Conservation (phyloP, 140 eudicot species). For the Flaveria floridana region DNA sequence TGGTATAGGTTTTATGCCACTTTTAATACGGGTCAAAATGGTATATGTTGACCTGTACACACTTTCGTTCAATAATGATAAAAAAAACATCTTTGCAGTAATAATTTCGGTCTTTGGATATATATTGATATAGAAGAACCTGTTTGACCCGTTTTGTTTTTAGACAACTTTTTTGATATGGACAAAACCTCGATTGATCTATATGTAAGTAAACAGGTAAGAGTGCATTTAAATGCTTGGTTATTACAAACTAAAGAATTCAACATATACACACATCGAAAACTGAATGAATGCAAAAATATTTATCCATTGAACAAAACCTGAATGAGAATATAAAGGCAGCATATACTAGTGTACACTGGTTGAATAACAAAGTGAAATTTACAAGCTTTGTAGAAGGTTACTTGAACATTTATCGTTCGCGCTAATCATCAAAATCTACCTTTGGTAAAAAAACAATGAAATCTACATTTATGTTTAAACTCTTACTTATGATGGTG, state of each 20-base stretch:
- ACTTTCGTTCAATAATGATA: background rate
- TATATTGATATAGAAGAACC: background rate
- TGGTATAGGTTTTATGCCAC: background rate
- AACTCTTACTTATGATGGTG: constrained; percentile 25
- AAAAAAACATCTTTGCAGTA: background rate
- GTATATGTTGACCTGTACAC: background rate
- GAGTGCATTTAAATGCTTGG: background rate
- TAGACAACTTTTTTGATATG: background rate
- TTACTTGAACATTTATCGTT: constrained; percentile 17
- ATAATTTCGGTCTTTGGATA: background rate
- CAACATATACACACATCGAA: constrained; percentile 14
- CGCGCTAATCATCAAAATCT: constrained; percentile 19
- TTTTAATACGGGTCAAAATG: background rate
- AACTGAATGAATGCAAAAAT: constrained; percentile 26
- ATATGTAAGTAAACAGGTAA: background rate
- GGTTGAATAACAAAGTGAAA: background rate
- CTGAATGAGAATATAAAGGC: background rate
- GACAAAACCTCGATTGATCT: too few species aligned
- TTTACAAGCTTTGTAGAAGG: constrained; percentile 14
- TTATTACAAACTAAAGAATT: background rate
- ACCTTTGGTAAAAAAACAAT: constrained; percentile 24
- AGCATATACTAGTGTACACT: constrained; percentile 18
- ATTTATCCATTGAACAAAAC: constrained; percentile 7
- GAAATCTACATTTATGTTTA: background rate
- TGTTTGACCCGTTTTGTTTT: background rate